Base-by-base conservation (phyloP, 495 filamentous ascomycete species). In the Cryomyces minteri region DNA sequence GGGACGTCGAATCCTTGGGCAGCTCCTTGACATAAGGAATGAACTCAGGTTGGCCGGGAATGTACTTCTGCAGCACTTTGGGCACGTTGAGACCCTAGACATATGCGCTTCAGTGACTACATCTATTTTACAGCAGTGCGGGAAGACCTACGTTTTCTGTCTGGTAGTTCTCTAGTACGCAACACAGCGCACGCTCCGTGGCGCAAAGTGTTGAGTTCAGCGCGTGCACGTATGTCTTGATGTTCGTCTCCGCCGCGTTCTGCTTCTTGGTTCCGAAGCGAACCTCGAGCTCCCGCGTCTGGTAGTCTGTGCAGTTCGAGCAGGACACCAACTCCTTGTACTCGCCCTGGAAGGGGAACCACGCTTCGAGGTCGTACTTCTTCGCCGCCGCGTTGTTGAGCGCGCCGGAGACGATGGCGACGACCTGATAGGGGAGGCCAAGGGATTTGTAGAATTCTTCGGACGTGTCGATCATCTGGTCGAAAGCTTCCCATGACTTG, bases 321-420 rank as follows among this genome's bases (percentile, higher is more conserved):
- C 85, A 93, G 28, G 85, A 93, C 37, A 98, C 88, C 10, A 95
- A 72, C 62, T 94, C 54, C 65, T 96, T 98, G 72, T 94, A 96
- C 61, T 96, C 92, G 49, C 83, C 79, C 53, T 88, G 84, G 72
- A 84, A 87, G 25, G 88, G 92, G 64, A 96, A 96, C 84, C 87
- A 94, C 2, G 92, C 92, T 60, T 98, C 90, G 11, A 96, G 73
- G 55, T 98, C 90, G 58, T 80, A 92, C 59, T 98, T 98, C 70
- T 93, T 94, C 5, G 84, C 64, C 5, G 92, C 90, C 0, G 85
- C 86, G 51, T 94, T 92, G 65, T 92, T 96, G 55, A 95, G 67
- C 0, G 88, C 88, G 7, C 92, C 88, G 10, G 86, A 94, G 28
- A 95, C 90, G 52, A 98, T 98, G 30, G 82, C 77, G 25, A 94